Evolutionary conservation across 2,329 filamentous ascomycete species (phyloP).

Genomic region (Dactylonectria estremocensis): DNA sequence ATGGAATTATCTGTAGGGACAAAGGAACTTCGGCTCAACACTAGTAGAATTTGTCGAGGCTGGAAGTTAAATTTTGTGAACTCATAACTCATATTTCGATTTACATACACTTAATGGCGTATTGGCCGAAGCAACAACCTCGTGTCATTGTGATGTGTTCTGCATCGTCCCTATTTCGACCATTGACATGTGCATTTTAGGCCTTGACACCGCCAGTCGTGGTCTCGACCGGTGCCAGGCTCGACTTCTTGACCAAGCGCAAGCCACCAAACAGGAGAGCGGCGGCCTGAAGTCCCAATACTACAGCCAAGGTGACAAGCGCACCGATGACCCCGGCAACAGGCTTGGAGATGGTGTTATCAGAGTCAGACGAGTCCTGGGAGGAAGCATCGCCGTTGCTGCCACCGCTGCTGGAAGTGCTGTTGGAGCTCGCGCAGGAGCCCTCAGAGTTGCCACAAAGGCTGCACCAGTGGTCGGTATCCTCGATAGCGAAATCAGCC

Average conservation of each 20-base stretch:
- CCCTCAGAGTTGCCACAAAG: conserved; percentile 82
- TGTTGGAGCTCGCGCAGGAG: conserved; percentile 66
- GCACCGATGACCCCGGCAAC: conserved; percentile 90
- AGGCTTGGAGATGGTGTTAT: conserved; percentile 72
- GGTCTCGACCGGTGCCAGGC: conserved; percentile 41
- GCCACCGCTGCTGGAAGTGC: conserved; percentile 37
- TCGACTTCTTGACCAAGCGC: conserved; percentile 65
- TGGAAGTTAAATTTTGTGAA: background rate
- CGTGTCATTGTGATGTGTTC: background rate
- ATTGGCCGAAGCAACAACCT: background rate
- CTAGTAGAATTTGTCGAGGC: background rate
- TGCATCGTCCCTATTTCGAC: no score
- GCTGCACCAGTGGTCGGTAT: conserved; percentile 79
- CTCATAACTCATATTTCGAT: background rate
- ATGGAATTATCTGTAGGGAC: background rate
- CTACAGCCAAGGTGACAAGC: conserved; percentile 70
- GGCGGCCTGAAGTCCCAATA: conserved; percentile 62
- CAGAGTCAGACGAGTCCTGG: conserved; percentile 36
- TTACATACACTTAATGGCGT: background rate
- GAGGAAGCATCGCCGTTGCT: conserved; percentile 43
- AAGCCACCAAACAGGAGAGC: conserved; percentile 61
- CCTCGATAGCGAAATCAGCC: conserved; percentile 76
- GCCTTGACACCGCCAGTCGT: conserved; percentile 43
- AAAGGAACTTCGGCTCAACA: background rate
- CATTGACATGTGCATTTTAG: conserved; percentile 15